phyloP scores from a whole-genome alignment of 805 yeast species.

The Yamadazyma kitorensis region DNA sequence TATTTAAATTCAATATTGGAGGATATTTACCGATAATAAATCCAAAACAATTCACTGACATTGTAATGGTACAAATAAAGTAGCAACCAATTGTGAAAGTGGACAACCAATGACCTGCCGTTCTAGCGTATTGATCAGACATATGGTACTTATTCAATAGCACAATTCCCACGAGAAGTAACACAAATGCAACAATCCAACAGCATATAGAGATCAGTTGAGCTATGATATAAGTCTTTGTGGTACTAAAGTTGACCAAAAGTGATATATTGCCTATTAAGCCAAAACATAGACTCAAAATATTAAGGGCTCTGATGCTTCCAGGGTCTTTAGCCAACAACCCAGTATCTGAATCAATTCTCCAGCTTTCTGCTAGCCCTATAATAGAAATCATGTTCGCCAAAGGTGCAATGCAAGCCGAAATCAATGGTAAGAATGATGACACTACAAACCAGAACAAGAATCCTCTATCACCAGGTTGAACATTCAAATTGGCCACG shows the following conservation, averaged over 20 bases:
- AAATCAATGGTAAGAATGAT: slow-evolving; percentile 67
- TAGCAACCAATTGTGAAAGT: slow-evolving; percentile 63
- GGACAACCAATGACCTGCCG: slow-evolving; percentile 82
- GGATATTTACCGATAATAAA: slow-evolving; percentile 59
- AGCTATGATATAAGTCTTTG: slow-evolving; percentile 54
- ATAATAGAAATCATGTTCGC: slow-evolving; percentile 72
- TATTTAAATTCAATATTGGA: slow-evolving; percentile 63
- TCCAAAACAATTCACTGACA: slow-evolving; percentile 62
- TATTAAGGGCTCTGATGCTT: slow-evolving; percentile 55
- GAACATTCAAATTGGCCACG: slow-evolving; percentile 27
- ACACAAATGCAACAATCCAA: slow-evolving; percentile 58
- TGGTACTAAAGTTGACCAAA: slow-evolving; percentile 63
- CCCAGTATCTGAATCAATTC: slow-evolving; percentile 27
- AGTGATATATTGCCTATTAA: slow-evolving; percentile 66
- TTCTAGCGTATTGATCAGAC: slow-evolving; percentile 14
- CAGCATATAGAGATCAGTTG: slow-evolving; percentile 61
- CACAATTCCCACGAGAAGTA: slow-evolving; percentile 50
- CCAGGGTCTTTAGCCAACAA: slow-evolving; percentile 29
- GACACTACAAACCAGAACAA: slow-evolving; percentile 64
- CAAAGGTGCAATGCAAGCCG: slow-evolving; percentile 78
- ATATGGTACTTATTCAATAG: slow-evolving; percentile 26
- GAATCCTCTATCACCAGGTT: slow-evolving; percentile 37
- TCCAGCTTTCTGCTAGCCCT: slow-evolving; percentile 72
- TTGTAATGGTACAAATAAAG: slow-evolving; percentile 50
- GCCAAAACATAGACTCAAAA: slow-evolving; percentile 63